phyloP scores from a whole-genome alignment of 2,329 filamentous ascomycete genomes.

The Aspergillus transmontanensis region DNA sequence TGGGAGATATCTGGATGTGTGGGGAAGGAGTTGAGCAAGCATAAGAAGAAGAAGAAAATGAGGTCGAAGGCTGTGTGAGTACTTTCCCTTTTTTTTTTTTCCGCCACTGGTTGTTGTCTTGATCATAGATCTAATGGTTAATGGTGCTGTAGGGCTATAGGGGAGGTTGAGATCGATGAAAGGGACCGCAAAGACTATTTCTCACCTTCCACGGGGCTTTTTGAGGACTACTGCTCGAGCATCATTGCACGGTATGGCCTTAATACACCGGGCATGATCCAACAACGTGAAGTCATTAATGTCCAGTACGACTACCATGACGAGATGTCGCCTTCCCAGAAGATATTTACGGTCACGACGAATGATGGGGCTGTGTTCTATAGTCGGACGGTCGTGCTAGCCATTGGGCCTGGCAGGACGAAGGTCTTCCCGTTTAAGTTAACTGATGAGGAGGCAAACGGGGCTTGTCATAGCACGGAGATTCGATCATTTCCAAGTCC shows the following conservation, averaged over 20 bases:
- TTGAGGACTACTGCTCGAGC: conserved; percentile 62
- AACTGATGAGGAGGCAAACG: conserved; percentile 45
- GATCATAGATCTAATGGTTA: neutral
- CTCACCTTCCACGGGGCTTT: conserved; percentile 64
- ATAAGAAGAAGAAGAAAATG: conserved; percentile 73
- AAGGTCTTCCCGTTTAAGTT: conserved; percentile 52
- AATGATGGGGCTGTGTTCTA: conserved; percentile 55
- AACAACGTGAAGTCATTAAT: conserved; percentile 62
- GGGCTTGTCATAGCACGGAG: conserved; percentile 66
- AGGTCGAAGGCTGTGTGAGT: conserved; percentile 30
- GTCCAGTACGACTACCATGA: conserved; percentile 60
- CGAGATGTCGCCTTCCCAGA: conserved; percentile 47
- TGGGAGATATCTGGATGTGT: conserved; percentile 73
- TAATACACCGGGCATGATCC: conserved; percentile 53
- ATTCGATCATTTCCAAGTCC: conserved; percentile 61
- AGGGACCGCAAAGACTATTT: conserved; percentile 71
- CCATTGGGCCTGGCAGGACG: conserved; percentile 68
- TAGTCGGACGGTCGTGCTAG: conserved; percentile 67
- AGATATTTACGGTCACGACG: conserved; percentile 67
- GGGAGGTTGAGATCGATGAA: conserved; percentile 61
- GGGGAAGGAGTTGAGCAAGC: conserved; percentile 78
- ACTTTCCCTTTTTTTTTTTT: no score
- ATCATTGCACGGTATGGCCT: conserved; percentile 63
- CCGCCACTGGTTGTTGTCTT: neutral
- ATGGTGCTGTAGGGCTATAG: conserved; percentile 20